Percentiles rank a stretch among this genome's conserved stretches.
Conservation (phyloP, 2,329 filamentous ascomycete species). For the Macrophomina phaseolina region DNA sequence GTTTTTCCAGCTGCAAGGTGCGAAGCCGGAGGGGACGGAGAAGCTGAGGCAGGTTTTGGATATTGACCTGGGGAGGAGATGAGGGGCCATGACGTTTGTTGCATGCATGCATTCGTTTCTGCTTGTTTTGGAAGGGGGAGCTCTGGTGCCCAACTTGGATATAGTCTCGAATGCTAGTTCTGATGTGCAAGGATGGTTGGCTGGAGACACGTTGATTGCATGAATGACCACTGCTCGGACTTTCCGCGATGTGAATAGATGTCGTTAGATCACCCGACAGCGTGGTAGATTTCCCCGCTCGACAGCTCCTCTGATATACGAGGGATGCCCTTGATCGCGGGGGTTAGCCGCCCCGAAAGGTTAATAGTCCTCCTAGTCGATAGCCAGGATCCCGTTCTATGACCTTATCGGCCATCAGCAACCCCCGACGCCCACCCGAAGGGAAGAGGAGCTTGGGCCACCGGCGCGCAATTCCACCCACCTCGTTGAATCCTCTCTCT, state of each 20-base stretch:
- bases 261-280: neutral
- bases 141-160: no score
- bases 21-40: conserved; percentile 31
- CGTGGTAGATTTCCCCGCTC: neutral
- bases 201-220: neutral
- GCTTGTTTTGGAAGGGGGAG: no score
- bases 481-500: no score
- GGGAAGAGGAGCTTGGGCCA: neutral
- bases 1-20: conserved; percentile 64
- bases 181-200: no score
- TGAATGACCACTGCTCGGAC: neutral
- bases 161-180: no score
- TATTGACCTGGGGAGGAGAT: conserved; percentile 50
- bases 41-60: conserved; percentile 51
- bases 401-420: neutral
- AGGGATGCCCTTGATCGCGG: no score
- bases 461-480: neutral
- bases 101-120: no score
- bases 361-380: no score
- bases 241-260: neutral
- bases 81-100: neutral
- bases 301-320: neutral
- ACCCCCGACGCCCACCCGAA: neutral
- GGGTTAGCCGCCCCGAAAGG: no score
- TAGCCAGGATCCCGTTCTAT: no score